Evolutionary conservation across 2,329 filamentous ascomycete genomes (phyloP), one percentile per base, ranked within the genome.

Genomic region (Clarireedia hainanense): DNA sequence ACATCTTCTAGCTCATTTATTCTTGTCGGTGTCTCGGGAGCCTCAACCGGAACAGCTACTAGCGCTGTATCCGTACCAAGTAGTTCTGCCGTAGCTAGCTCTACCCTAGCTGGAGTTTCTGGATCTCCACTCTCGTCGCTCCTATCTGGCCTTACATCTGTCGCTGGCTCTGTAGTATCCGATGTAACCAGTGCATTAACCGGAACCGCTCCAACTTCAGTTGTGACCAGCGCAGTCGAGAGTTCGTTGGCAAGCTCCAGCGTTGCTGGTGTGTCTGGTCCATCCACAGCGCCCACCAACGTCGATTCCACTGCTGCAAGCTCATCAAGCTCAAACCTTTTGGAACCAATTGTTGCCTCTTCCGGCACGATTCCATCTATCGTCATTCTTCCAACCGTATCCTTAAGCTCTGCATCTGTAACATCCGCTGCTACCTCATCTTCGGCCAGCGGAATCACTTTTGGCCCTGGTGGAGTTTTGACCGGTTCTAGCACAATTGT

Each of bases 381-480:
- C 15, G 37, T 62, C 9, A 26, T 64, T 26, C 43, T 40, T 24
- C 63, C 63, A 20, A 63, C 60, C 14, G 20, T 34, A 5, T 49
- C 42, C 26, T 36, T 57, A 4, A 23, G 30, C 4, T 52, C 36
- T 15, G 30, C 40, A 45, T 17, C 46, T 7, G 20, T 48, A 17
- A 52, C 52, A 14, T 47, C 58, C 6, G 46, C 59, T 2, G 52
- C 57, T 30, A n/a, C 47, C 48, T 55, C 52, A 24, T 60, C 62
- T 17, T 56, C 49, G 23, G 46, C 37, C 17, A 58, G 59, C 55
- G 67, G 56, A 26, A 68, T 68, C 45, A 63, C 62, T 6, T 66
- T 68, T 55, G 61, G 61, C 10, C 67, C 67, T 23, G 63, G 65
- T 49, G 65, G 65, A 57, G 57, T 69, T 40, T 39, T 67, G n/a